A percentile compares a stretch with the other conserved stretches of the same genome.
Conservation (phyloP, 1,139 yeast genomes). For the Suhomyces bokatorum region DNA sequence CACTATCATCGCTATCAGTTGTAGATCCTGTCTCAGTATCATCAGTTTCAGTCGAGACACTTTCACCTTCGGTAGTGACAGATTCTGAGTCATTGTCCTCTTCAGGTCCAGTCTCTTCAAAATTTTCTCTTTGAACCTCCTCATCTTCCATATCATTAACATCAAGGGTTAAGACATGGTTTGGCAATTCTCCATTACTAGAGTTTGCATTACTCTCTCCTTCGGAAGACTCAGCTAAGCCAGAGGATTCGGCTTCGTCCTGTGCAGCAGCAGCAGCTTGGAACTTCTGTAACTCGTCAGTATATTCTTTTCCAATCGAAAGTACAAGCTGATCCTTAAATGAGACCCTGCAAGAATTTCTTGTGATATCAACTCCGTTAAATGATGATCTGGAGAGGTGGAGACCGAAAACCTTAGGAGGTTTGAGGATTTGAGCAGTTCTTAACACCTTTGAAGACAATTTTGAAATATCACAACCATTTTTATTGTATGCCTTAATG, state of each 20-base stretch:
- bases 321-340: constrained; percentile 61
- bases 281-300: constrained; percentile 38
- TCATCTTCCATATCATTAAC: constrained; percentile 49
- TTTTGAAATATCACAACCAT: constrained; percentile 45
- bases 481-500: constrained; percentile 45
- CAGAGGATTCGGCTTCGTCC: constrained; percentile 17
- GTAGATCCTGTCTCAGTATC: constrained; percentile 17
- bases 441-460: constrained; percentile 68
- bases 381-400: constrained; percentile 84
- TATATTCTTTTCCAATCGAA: constrained; percentile 48
- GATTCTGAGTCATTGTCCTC: constrained; percentile 30
- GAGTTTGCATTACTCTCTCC: constrained; percentile 3
- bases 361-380: constrained; percentile 65
- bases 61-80: constrained; percentile 20
- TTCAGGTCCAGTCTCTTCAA: constrained; percentile 39
- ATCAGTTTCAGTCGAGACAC: constrained; percentile 11
- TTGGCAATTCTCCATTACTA: constrained; percentile 2
- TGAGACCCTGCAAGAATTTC: constrained; percentile 74
- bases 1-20: constrained; percentile 24
- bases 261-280: constrained; percentile 28
- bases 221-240: constrained; percentile 6
- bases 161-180: constrained; percentile 43
- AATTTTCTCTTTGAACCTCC: constrained; percentile 42
- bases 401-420: constrained; percentile 71
- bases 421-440: constrained; percentile 57